Conservation (phyloP, 2,329 filamentous ascomycete species). For the Exserohilum rostratum region DNA sequence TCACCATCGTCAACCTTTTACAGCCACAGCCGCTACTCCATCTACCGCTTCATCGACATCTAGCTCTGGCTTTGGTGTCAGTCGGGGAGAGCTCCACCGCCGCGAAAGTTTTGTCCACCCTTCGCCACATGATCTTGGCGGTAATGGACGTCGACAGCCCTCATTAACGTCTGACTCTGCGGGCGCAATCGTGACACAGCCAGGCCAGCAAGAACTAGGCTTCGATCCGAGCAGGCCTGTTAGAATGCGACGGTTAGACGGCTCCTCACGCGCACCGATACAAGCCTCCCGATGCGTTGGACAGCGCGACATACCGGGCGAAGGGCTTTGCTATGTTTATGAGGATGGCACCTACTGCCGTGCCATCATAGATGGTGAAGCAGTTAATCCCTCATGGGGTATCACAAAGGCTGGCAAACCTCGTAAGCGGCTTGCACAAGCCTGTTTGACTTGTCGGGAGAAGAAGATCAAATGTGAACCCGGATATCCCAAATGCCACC, state of each 20-base stretch:
- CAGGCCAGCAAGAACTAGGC: constrained; percentile 37
- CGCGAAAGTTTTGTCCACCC: constrained; percentile 31
- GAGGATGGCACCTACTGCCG: constrained; percentile 84
- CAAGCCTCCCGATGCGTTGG: constrained; percentile 45
- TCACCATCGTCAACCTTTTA: constrained; percentile 33
- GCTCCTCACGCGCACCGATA: constrained; percentile 40
- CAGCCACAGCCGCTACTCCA: constrained; percentile 27
- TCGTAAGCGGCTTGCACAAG: constrained; percentile 86
- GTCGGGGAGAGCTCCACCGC: constrained; percentile 30
- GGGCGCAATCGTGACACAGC: constrained; percentile 20
- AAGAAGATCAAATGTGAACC: constrained; percentile 99
- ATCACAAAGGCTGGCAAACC: constrained; percentile 94
- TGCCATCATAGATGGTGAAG: constrained; percentile 82
- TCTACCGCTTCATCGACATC: constrained; percentile 32
- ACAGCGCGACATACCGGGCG: constrained; percentile 69
- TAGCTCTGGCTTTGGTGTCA: constrained; percentile 27
- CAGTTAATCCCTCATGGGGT: constrained; percentile 90
- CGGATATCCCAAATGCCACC: constrained; percentile 82
- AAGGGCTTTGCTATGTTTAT: constrained; percentile 84
- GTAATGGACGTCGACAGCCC: constrained; percentile 28
- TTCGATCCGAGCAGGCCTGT: constrained; percentile 34
- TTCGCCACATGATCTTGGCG: constrained; percentile 27
- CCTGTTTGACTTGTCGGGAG: constrained; percentile 90
- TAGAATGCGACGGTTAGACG: constrained; percentile 42
- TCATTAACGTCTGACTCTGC: constrained; percentile 36